Conservation (phyloP, 2,329 filamentous ascomycete species). For the Penicillium janthinellum region DNA sequence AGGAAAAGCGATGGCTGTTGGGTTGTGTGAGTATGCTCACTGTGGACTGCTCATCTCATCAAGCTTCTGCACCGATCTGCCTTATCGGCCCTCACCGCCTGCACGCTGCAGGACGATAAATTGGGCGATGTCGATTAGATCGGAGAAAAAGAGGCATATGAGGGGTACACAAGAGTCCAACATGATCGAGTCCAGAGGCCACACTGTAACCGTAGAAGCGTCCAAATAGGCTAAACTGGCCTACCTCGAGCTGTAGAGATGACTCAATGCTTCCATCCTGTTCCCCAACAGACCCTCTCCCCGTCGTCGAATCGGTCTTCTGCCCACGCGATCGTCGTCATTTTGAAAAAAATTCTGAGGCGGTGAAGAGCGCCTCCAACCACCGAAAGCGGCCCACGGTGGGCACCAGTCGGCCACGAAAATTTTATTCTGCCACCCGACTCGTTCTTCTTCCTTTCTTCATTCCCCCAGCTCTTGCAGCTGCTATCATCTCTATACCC, state of each 20-base stretch:
- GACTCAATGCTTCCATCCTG: not conserved
- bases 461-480: constrained; percentile 26
- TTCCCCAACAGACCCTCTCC: not conserved
- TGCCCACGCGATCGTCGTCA: constrained; percentile 2
- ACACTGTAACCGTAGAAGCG: not conserved
- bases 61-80: not conserved
- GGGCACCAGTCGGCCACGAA: constrained; percentile 18
- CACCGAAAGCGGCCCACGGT: constrained; percentile 16
- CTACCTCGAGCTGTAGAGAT: not conserved
- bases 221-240: not conserved
- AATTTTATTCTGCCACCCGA: constrained; percentile 23
- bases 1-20: too few relatives aligned
- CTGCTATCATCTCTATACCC: constrained; percentile 13
- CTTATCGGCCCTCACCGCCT: constrained; percentile 17
- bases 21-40: too few relatives aligned
- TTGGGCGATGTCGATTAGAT: not conserved
- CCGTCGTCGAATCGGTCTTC: not conserved
- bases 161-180: not conserved
- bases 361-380: constrained; percentile 8
- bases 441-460: constrained; percentile 17
- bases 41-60: not conserved
- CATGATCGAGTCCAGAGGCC: not conserved
- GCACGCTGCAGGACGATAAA: constrained; percentile 8
- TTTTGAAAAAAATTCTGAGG: constrained; percentile 21
- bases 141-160: not conserved